These are phyloP conservation scores for Petasospora fabianii DNA, from an alignment of 1,139 yeast genomes.

Conservation along the genomic window DNA sequence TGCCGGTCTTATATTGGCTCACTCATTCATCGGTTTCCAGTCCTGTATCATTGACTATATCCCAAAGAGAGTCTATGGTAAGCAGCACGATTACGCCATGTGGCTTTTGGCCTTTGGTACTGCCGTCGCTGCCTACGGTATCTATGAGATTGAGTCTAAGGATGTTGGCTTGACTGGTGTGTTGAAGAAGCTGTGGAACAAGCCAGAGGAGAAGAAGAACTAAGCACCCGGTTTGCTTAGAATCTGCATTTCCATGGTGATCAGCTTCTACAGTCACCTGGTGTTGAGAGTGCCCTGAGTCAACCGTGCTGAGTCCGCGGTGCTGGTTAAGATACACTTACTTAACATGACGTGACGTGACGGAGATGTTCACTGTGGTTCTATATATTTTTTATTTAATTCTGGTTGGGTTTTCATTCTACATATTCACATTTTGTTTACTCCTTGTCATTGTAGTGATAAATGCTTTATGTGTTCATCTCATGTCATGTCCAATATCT, in stretches of 20 bases:
- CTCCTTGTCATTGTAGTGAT: background rate
- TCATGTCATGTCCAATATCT: background rate
- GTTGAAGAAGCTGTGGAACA: slow-evolving; percentile 39
- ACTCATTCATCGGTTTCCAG: slow-evolving; percentile 69
- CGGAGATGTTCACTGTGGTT: no score
- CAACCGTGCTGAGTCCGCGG: no score
- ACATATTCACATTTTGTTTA: slow-evolving; percentile 2
- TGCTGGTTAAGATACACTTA: no score
- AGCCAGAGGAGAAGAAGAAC: slow-evolving; percentile 24
- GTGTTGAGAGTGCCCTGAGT: background rate
- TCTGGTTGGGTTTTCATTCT: slow-evolving; percentile 8
- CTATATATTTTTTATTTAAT: slow-evolving; percentile 6
- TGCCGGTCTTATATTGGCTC: slow-evolving; percentile 54
- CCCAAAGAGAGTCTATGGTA: slow-evolving; percentile 69
- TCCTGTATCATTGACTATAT: slow-evolving; percentile 79
- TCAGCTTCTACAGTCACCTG: no score
- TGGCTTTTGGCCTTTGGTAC: slow-evolving; percentile 63
- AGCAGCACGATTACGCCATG: slow-evolving; percentile 59
- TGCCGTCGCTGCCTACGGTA: slow-evolving; percentile 58
- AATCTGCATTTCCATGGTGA: background rate
- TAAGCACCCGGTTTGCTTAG: no score
- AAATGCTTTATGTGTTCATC: no score
- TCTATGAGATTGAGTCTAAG: slow-evolving; percentile 65
- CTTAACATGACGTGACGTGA: no score
- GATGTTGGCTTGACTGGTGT: slow-evolving; percentile 56